These are phyloP conservation scores for Polychaeton citri DNA, from an alignment of 2,329 filamentous ascomycete genomes.

Conservation along the genomic window DNA sequence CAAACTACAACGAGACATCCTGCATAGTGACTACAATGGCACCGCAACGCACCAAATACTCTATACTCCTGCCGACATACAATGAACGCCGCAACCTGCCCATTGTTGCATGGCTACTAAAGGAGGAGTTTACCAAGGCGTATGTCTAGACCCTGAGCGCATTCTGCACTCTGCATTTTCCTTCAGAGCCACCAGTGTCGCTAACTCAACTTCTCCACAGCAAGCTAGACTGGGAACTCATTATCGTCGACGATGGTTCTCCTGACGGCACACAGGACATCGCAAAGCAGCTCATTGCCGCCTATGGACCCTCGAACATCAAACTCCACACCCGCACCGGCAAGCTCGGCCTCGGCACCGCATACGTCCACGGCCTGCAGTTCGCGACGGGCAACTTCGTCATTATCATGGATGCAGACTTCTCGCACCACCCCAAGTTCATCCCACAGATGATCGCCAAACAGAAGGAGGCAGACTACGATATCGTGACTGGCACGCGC, in stretches of 20 bases:
- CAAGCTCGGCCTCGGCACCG: slow-evolving; percentile 93
- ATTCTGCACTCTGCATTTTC: too few species aligned
- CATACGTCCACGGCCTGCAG: slow-evolving; percentile 88
- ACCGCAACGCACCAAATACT: slow-evolving; percentile 72
- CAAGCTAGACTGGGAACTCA: slow-evolving; percentile 89
- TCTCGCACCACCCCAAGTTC: slow-evolving; percentile 98
- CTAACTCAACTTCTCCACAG: slow-evolving; percentile 31
- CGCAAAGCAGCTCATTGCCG: slow-evolving; percentile 77
- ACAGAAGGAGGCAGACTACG: slow-evolving; percentile 67
- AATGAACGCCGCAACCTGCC: slow-evolving; percentile 96
- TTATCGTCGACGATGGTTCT: slow-evolving; percentile 96
- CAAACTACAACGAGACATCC: not conserved
- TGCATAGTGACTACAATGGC: slow-evolving; percentile 14
- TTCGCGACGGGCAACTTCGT: slow-evolving; percentile 87
- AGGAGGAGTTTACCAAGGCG: slow-evolving; percentile 83
- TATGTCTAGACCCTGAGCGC: slow-evolving; percentile 43
- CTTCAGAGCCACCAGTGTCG: not conserved
- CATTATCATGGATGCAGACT: slow-evolving; percentile 99
- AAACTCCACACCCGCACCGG: slow-evolving; percentile 77
- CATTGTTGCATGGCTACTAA: slow-evolving; percentile 87
- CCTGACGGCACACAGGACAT: slow-evolving; percentile 90
- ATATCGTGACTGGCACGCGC: slow-evolving; percentile 92
- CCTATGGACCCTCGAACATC: slow-evolving; percentile 64
- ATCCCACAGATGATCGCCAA: slow-evolving; percentile 83
- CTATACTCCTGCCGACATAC: slow-evolving; percentile 93